phyloP scores from a whole-genome alignment of 257 asterid genomes.

The Petunia secreta region DNA sequence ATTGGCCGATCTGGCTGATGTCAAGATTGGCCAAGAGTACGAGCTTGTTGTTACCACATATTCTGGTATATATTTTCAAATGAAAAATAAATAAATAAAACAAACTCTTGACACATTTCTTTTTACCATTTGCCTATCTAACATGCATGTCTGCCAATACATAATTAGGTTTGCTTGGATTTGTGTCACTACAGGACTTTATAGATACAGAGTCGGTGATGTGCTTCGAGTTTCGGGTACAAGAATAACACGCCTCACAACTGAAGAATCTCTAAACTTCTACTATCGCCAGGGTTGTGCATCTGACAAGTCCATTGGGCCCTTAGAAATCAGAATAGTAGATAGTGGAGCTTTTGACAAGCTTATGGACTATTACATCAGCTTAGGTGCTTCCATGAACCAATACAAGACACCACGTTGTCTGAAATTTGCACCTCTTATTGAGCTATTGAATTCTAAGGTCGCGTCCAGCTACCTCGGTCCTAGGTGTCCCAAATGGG shows the following conservation, averaged over 20 bases:
- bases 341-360: slow-evolving; percentile 52
- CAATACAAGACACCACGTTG: slow-evolving; percentile 66
- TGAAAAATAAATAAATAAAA: too few species aligned
- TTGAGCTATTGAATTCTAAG: slow-evolving; percentile 59
- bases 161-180: too few species aligned
- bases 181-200: slow-evolving; percentile 50
- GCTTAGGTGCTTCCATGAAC: slow-evolving; percentile 79
- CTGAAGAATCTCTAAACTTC: slow-evolving; percentile 75
- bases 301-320: slow-evolving; percentile 61
- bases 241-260: slow-evolving; percentile 56
- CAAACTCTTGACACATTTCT: not conserved
- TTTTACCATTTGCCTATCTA: not conserved
- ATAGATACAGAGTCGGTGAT: slow-evolving; percentile 30
- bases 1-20: slow-evolving; percentile 42
- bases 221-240: slow-evolving; percentile 73
- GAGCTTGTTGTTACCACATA: slow-evolving; percentile 92
- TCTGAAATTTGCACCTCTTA: slow-evolving; percentile 59
- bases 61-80: slow-evolving; percentile 48
- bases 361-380: slow-evolving; percentile 85
- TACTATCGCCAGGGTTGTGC: slow-evolving; percentile 78
- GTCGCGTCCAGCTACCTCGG: slow-evolving; percentile 45
- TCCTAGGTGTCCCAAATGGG: slow-evolving; percentile 84
- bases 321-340: slow-evolving; percentile 60
- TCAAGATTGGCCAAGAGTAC: slow-evolving; percentile 54
- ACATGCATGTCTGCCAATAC: not conserved